Base-by-base conservation (phyloP, 306 rosid species). In the Geum urbanum region DNA sequence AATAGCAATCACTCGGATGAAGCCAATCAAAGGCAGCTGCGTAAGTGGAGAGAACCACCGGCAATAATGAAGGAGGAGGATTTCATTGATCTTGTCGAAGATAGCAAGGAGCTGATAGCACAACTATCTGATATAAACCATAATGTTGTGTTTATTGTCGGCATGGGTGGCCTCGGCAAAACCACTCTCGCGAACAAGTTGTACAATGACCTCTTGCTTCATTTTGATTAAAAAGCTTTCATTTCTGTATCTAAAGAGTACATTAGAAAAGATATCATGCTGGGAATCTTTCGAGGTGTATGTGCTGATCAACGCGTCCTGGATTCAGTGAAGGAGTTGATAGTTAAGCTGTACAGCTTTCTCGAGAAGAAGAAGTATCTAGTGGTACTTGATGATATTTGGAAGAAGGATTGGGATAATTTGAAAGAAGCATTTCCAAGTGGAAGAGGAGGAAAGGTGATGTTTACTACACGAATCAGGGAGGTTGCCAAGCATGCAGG, bases 401-500 rank as follows among this genome's bases (percentile, higher is more conserved):
- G 69, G 16, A 64, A 20, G 18, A 40, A 20, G 14, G 69, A 14
- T 15, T 65, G 66, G 48, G 13, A 61, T 18, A 53, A 20, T 18
- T 3, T 53, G 59, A 7, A 18, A 53, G 59, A 3, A 5, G 13
- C 32, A 53, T 53, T 53, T 53, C 59, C 59, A 8, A 19, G 59
- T 19, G 32, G 32, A 19, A 53, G 7, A 32, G 32, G 66, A 15
- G 7, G 54, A 1, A 50, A 50, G 20, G 54, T 50, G 20, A 5
- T 50, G 20, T 7, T 50, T 50, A 50, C 54, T 7, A 50, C 54
- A 2, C 54, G 54, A 15, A 50, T 15, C 20, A 16, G 18, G 54
- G 54, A 62, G 49, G 27, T 62, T n/a, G n/a, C n/a, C n/a, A n/a
- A n/a, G n/a, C n/a, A n/a, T 62, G 66, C 47, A n/a, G 66, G 49